A percentile compares a stretch with the other conserved stretches of the same genome.
Conservation (phyloP, 371 early-diverging fungal genomes). For the Mortierella sp. region DNA sequence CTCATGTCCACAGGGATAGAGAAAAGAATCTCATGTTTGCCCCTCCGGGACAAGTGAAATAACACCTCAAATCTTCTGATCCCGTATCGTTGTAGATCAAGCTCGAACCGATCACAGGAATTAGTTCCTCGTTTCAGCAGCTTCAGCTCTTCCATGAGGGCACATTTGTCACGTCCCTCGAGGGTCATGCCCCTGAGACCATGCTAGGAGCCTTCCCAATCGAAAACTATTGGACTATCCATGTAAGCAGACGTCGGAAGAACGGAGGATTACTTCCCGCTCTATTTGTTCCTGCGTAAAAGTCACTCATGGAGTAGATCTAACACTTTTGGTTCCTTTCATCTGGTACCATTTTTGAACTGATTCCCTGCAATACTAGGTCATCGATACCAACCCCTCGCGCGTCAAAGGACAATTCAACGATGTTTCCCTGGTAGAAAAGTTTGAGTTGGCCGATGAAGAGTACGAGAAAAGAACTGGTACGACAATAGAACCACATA, state of each 20-base stretch:
- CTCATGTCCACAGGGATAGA: neutral
- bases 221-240: constrained; percentile 83
- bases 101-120: constrained; percentile 95
- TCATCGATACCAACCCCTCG: constrained; percentile 80
- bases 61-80: neutral
- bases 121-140: constrained; percentile 78
- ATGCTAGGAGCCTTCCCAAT: constrained; percentile 93
- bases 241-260: constrained; percentile 54
- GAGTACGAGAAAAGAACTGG: constrained; percentile 85
- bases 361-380: constrained; percentile 54
- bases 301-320: neutral
- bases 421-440: constrained; percentile 92
- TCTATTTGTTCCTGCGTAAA: neutral
- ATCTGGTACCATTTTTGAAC: neutral
- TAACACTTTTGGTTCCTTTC: neutral
- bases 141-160: constrained; percentile 76
- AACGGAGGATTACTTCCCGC: neutral
- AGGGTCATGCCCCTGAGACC: constrained; percentile 72
- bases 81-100: constrained; percentile 66
- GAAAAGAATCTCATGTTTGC: neutral
- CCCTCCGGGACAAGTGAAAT: neutral
- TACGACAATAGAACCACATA: constrained; percentile 38
- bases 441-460: constrained; percentile 90
- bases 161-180: constrained; percentile 68
- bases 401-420: constrained; percentile 80